phyloP scores from a whole-genome alignment of 768 basidiomycete species.

The Boletus sensibilis region DNA sequence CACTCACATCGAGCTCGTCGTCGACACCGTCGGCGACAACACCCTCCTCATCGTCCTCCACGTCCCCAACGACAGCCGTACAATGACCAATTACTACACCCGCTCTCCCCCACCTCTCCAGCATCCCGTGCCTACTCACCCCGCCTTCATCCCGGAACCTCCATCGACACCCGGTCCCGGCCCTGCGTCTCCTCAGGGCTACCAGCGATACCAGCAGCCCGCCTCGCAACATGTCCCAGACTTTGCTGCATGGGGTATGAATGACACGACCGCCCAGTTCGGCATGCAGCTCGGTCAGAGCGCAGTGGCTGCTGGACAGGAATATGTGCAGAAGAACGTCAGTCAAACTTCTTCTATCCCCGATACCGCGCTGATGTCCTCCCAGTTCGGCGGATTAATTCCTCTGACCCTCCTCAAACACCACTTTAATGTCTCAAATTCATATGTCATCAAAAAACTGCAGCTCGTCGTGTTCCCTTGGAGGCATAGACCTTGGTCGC shows the following conservation, averaged over 20 bases:
- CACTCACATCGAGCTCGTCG: not conserved
- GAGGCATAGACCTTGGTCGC: constrained; percentile 85
- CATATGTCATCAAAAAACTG: constrained; percentile 90
- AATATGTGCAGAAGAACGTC: constrained; percentile 94
- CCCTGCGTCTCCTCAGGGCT: constrained; percentile 58
- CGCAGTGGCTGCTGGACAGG: constrained; percentile 91
- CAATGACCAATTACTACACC: constrained; percentile 38
- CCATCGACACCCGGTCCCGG: constrained; percentile 72
- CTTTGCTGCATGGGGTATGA: constrained; percentile 79
- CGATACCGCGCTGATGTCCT: constrained; percentile 3
- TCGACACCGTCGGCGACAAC: not conserved
- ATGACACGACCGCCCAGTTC: constrained; percentile 92
- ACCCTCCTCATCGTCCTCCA: not conserved
- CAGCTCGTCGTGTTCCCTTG: constrained; percentile 92
- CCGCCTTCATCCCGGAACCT: constrained; percentile 80
- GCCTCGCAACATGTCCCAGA: constrained; percentile 38
- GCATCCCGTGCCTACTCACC: constrained; percentile 87
- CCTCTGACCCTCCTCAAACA: constrained; percentile 79
- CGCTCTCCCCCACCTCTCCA: constrained; percentile 77
- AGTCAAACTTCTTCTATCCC: constrained; percentile 26
- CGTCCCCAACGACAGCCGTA: not conserved
- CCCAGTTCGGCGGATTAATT: constrained; percentile 75
- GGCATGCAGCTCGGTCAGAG: constrained; percentile 93
- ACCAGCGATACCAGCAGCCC: constrained; percentile 38
- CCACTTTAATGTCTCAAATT: constrained; percentile 95